phyloP scores from a whole-genome alignment of 73 alveolate genomes.

The Paraurostyla sp. region DNA sequence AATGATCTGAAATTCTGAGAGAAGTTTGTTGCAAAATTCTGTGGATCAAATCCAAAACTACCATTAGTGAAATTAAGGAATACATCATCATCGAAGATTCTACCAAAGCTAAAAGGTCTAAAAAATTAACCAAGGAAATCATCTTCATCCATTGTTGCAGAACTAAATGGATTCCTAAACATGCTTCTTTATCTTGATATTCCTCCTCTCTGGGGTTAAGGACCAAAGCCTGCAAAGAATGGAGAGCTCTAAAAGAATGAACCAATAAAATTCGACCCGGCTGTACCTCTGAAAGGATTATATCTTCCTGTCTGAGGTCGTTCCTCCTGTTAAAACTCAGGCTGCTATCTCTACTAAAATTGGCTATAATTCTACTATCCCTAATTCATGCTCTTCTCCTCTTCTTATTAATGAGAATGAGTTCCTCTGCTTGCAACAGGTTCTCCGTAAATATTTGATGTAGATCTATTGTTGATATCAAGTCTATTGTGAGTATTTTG shows the following conservation, averaged over 20 bases:
- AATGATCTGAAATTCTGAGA: slow-evolving; percentile 61
- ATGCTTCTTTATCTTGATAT: not conserved
- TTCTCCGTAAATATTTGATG: slow-evolving; percentile 12
- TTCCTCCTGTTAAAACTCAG: not conserved
- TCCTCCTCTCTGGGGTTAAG: not conserved
- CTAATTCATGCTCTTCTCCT: not conserved
- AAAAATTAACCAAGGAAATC: not conserved
- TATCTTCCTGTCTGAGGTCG: not conserved
- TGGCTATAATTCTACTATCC: not conserved
- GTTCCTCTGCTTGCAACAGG: not conserved
- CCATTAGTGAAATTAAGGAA: not conserved
- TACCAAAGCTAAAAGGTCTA: slow-evolving; percentile 47
- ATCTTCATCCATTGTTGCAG: not conserved
- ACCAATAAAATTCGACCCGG: not conserved
- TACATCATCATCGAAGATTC: slow-evolving; percentile 44
- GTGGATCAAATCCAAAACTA: slow-evolving; percentile 43
- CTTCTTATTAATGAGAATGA: not conserved
- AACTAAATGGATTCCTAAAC: slow-evolving; percentile 11
- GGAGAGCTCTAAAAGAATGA: not conserved
- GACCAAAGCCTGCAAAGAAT: slow-evolving; percentile 24
- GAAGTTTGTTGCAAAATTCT: slow-evolving; percentile 47
- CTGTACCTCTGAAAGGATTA: slow-evolving; percentile 6
- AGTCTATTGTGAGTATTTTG: slow-evolving; percentile 17
- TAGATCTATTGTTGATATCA: not conserved
- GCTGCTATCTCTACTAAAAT: not conserved